Conservation (phyloP, 768 basidiomycete species). For the Pleurotus platypus region DNA sequence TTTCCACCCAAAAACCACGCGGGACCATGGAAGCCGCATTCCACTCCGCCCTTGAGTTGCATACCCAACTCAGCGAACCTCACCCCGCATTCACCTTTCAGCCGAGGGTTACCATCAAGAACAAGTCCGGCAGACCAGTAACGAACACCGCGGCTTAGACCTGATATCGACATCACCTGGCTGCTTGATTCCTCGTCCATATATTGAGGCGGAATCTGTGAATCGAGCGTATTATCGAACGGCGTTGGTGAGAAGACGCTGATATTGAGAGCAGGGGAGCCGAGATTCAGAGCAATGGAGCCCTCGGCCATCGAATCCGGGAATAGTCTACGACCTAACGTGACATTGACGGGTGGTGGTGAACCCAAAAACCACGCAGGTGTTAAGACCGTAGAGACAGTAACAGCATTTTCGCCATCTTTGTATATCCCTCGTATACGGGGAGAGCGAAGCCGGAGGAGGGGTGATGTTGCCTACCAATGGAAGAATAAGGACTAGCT, state of each 20-base stretch:
- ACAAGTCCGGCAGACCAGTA: constrained; percentile 47
- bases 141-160: constrained; percentile 41
- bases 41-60: constrained; percentile 45
- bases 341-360: constrained; percentile 39
- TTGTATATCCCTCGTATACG: constrained; percentile 33
- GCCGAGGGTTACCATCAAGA: constrained; percentile 40
- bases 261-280: constrained; percentile 35
- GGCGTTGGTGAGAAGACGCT: constrained; percentile 38
- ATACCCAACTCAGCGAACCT: constrained; percentile 53
- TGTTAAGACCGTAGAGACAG: constrained; percentile 31
- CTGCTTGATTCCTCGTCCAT: constrained; percentile 1
- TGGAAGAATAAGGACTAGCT: constrained; percentile 11
- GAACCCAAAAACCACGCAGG: constrained; percentile 26
- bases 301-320: constrained; percentile 44
- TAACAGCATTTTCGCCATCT: constrained; percentile 41
- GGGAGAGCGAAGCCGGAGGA: constrained; percentile 22
- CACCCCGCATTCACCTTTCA: constrained; percentile 50
- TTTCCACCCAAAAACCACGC: constrained; percentile 39
- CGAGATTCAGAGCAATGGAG: constrained; percentile 35
- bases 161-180: constrained; percentile 32
- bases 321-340: constrained; percentile 50
- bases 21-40: constrained; percentile 43
- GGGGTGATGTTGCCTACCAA: constrained; percentile 32
- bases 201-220: constrained; percentile 1
- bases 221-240: constrained; percentile 26